Base-by-base conservation (phyloP, 306 rosid species). In the Aeschynomene evenia region DNA sequence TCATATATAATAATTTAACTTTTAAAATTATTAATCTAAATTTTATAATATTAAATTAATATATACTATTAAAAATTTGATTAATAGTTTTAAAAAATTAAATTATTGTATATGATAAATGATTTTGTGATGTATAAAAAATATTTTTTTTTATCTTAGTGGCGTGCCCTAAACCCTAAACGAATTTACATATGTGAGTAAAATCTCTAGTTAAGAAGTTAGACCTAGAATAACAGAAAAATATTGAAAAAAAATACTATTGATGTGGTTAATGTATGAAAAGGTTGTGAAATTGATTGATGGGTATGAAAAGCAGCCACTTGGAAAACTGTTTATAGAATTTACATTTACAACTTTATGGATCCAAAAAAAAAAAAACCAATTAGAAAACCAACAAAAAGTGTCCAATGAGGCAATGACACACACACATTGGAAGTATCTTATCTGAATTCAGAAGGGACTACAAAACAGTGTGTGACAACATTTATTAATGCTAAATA, bases 251-350 rank as follows among this genome's bases (percentile, higher is more conserved):
- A 1, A 11, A 18, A 66, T 48, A 14, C 43, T 7, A 14, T 14
- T 24, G 13, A 7, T 16, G 28, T 19, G 19, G 33, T 18, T 65
- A 29, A 34, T 39, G 68, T 16, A 70, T 39, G 68, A 22, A 70
- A 64, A 75, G 62, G 31, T 56, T 1, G 18, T 39, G 66, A 68
- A 62, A 64, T 75, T 73, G 45, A 78, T 63, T 63, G 77, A 81
- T 68, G 40, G 37, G 10, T 31, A 68, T 40, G 18, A 40, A 54
- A 81, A 54, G 79, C 82, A 39, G 77, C 63, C 74, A 4, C 70
- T 24, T 33, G 11, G n/a, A n/a, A 45, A 54, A 37, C 5, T 16
- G 61, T 60, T 36, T 12, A 56, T 46, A 5, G 13, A 58, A 52
- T 43, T 43, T 33, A 15, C 13, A 34, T 66, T 66, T 50, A 19